phyloP scores from a whole-genome alignment of 352 stramenopile species.

The Aphanomyces euteiches region DNA sequence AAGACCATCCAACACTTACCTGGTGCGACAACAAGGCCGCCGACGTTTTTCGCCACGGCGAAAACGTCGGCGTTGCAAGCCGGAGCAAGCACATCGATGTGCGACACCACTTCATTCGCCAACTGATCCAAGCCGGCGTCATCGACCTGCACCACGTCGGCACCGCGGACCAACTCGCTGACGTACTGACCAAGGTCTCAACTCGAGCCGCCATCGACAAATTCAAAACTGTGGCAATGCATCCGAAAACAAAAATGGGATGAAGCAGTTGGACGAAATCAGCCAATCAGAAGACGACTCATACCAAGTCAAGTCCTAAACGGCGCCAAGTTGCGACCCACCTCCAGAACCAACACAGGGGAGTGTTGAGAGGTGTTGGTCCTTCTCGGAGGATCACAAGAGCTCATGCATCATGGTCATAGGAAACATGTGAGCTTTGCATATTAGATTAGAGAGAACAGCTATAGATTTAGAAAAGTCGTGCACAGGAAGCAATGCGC shows the following conservation, averaged over 20 bases:
- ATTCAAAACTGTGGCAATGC: background rate
- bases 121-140: constrained; percentile 19
- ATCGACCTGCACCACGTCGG: constrained; percentile 27
- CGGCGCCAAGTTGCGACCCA: too few relatives aligned
- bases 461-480: background rate
- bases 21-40: constrained; percentile 31
- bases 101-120: constrained; percentile 32
- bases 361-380: too few relatives aligned
- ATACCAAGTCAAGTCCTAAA: too few relatives aligned
- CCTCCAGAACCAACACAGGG: too few relatives aligned
- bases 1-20: constrained; percentile 25
- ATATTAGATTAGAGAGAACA: background rate
- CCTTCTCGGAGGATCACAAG: too few relatives aligned
- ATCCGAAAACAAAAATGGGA: too few relatives aligned
- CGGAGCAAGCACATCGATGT: constrained; percentile 36
- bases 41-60: constrained; percentile 32
- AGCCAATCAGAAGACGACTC: too few relatives aligned
- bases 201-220: background rate
- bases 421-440: constrained; percentile 8
- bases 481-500: background rate
- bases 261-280: too few relatives aligned
- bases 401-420: background rate
- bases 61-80: constrained; percentile 7
- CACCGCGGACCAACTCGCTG: constrained; percentile 32
- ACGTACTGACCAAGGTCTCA: constrained; percentile 32